phyloP scores from a whole-genome alignment of 2,329 filamentous ascomycete genomes.

The Teratosphaeria epicoccoides region DNA sequence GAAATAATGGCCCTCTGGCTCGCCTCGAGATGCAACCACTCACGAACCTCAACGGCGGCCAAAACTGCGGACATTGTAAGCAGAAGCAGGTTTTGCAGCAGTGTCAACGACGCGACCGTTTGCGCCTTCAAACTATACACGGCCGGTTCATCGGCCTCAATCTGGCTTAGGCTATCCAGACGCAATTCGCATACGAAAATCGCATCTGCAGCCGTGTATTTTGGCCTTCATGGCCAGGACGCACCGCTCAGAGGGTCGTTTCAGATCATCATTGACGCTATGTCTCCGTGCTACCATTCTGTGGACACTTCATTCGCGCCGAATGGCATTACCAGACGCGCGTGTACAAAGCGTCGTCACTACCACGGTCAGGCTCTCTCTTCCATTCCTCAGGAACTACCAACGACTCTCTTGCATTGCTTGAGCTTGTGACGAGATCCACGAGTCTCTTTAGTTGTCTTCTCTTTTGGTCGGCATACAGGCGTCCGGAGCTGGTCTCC shows the following conservation, averaged over 20 bases:
- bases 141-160: slow-evolving; percentile 1
- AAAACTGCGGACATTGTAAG: slow-evolving; percentile 5
- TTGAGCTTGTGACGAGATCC: slow-evolving; percentile 24
- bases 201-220: not conserved
- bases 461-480: slow-evolving; percentile 29
- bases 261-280: slow-evolving; percentile 16
- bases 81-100: slow-evolving; percentile 6
- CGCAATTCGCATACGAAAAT: not conserved
- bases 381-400: slow-evolving; percentile 13
- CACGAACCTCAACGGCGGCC: slow-evolving; percentile 4
- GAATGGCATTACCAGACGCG: slow-evolving; percentile 5
- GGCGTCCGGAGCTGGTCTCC: slow-evolving; percentile 36
- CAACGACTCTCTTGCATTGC: slow-evolving; percentile 15
- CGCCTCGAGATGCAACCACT: slow-evolving; percentile 16
- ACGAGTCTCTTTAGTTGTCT: slow-evolving; percentile 30
- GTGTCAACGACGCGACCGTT: slow-evolving; percentile 5
- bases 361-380: slow-evolving; percentile 8
- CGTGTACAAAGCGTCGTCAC: slow-evolving; percentile 15
- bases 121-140: slow-evolving; percentile 6
- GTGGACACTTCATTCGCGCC: not conserved
- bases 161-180: not conserved
- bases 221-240: slow-evolving; percentile 2
- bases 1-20: slow-evolving; percentile 2
- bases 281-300: slow-evolving; percentile 3
- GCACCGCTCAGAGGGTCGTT: slow-evolving; percentile 19